These are phyloP conservation scores for Ophiostoma angusticollis DNA, from an alignment of 2,329 filamentous ascomycete species.

Conservation along the genomic window DNA sequence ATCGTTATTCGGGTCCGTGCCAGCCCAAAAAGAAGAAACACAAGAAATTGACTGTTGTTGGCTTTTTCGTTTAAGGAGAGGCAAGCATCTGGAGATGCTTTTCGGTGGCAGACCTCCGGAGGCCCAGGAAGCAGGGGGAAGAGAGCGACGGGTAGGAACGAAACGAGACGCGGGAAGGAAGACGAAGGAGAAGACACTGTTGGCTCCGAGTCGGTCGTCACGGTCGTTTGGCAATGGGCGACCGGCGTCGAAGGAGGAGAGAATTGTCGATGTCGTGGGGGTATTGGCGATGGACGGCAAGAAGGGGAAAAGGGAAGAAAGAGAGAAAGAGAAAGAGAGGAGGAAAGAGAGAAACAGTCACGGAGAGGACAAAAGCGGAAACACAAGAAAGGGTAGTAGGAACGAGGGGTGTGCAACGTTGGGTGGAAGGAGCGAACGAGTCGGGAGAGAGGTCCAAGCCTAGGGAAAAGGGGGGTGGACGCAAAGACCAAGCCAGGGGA, in stretches of 20 bases:
- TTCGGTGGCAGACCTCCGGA: constrained; percentile 17
- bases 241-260: constrained; percentile 14
- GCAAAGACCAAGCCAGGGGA: constrained; percentile 1
- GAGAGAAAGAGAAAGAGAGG: not conserved
- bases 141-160: constrained; percentile 4
- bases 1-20: constrained; percentile 10
- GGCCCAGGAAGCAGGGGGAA: constrained; percentile 10
- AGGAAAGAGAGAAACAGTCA: not conserved
- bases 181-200: constrained; percentile 9
- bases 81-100: constrained; percentile 3
- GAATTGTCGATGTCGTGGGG: constrained; percentile 18
- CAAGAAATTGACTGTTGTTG: too few relatives aligned
- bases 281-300: constrained; percentile 16
- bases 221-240: constrained; percentile 15
- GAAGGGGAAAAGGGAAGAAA: not conserved
- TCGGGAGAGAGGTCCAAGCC: not conserved
- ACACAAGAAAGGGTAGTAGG: not conserved
- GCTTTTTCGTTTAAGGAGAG: constrained; percentile 9
- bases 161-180: constrained; percentile 4
- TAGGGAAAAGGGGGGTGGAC: not conserved
- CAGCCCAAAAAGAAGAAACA: constrained; percentile 1
- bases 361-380: not conserved
- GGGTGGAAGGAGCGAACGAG: not conserved
- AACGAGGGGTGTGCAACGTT: not conserved
- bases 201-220: constrained; percentile 18